Evolutionary conservation across 73 alveolate genomes (phyloP).

Genomic region (Paramecium primaurelia): DNA sequence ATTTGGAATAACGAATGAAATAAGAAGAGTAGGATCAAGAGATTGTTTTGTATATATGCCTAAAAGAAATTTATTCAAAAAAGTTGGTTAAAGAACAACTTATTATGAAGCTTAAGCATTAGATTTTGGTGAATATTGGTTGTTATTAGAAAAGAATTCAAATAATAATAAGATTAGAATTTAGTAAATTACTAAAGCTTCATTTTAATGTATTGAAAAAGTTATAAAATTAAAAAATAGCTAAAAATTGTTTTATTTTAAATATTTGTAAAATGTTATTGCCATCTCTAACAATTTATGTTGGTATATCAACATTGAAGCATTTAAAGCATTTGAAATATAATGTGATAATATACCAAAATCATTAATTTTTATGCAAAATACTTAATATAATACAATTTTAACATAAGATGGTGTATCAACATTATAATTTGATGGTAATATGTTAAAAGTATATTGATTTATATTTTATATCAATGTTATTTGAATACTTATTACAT

Average conservation of each 20-base stretch:
- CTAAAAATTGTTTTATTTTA: neutral
- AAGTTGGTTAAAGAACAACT: neutral
- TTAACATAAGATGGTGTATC: neutral
- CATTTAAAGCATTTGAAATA: conserved; percentile 24
- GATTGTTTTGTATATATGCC: conserved; percentile 27
- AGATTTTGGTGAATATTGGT: neutral
- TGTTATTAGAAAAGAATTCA: neutral
- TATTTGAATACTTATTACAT: neutral
- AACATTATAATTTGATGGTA: conserved; percentile 2
- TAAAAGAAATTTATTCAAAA: conserved; percentile 24
- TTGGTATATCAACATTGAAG: neutral
- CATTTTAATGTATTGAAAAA: neutral
- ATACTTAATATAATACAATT: neutral
- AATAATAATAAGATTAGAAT: neutral
- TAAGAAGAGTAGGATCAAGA: neutral
- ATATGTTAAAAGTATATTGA: conserved; percentile 3
- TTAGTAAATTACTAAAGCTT: neutral
- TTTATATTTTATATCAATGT: neutral
- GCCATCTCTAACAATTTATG: neutral
- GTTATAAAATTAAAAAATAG: neutral
- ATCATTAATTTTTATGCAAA: neutral
- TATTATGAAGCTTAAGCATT: neutral
- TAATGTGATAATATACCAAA: neutral
- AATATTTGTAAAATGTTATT: neutral
- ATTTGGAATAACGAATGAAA: neutral